Evolutionary conservation across 805 yeast species (phyloP).

Genomic region (Zygotorulaspora danielsina): DNA sequence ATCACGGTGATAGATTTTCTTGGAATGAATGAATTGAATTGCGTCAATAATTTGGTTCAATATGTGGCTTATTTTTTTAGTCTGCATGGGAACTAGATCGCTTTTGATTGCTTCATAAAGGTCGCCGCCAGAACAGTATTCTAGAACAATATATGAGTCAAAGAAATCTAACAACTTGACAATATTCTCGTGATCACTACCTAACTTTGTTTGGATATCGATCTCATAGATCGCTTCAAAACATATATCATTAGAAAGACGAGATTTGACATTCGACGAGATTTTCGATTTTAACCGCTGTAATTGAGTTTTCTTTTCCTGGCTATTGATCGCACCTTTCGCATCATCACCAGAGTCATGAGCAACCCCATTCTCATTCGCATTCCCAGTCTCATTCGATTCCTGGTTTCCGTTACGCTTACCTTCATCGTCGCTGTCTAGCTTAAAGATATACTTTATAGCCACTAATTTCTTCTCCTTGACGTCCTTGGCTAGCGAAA

Average conservation of each 20-base stretch:
- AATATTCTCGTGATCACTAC: slow-evolving; percentile 51
- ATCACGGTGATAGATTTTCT: slow-evolving; percentile 75
- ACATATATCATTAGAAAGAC: slow-evolving; percentile 41
- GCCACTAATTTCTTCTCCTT: slow-evolving; percentile 60
- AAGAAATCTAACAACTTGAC: slow-evolving; percentile 58
- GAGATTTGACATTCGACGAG: slow-evolving; percentile 33
- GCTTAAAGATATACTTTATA: slow-evolving; percentile 73
- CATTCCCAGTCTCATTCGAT: slow-evolving; percentile 19
- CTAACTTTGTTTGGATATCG: slow-evolving; percentile 57
- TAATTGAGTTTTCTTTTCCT: slow-evolving; percentile 25
- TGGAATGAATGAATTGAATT: slow-evolving; percentile 64
- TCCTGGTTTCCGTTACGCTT: slow-evolving; percentile 14
- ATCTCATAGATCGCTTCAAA: slow-evolving; percentile 68
- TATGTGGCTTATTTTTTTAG: slow-evolving; percentile 48
- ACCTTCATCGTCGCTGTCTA: slow-evolving; percentile 35
- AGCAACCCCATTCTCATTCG: slow-evolving; percentile 22
- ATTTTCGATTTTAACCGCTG: slow-evolving; percentile 34
- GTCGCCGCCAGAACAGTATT: slow-evolving; percentile 85
- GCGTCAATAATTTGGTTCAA: slow-evolving; percentile 66
- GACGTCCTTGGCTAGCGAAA: slow-evolving; percentile 75
- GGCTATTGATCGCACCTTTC: slow-evolving; percentile 16
- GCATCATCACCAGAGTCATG: slow-evolving; percentile 9
- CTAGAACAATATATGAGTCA: slow-evolving; percentile 69
- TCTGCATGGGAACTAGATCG: slow-evolving; percentile 52
- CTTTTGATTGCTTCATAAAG: slow-evolving; percentile 71